Evolutionary conservation across 2,329 filamentous ascomycete species (phyloP), one percentile per base, ranked within the genome.

Genomic region (Claviceps cyperi): DNA sequence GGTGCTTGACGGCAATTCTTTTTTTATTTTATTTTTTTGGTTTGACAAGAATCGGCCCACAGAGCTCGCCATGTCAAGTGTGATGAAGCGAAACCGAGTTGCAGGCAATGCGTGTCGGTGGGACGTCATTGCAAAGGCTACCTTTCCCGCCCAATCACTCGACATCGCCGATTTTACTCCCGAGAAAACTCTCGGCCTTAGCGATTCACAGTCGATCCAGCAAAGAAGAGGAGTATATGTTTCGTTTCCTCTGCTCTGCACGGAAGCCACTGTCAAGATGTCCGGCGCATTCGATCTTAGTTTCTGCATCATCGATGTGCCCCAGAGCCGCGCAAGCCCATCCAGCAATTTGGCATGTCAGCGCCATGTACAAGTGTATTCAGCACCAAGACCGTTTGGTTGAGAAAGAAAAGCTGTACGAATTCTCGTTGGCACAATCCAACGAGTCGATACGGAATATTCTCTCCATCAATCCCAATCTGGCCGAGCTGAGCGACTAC

Each of bases 321-420:
- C 46, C 41, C 7, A 22, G 43, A 15, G 52, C 52, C 13, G 48
- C 52, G 24, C 49, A 44, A 40, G 39, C 40, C 5, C 46, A 51
- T 32, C 49, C 49, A 24, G 49, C 52, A 5, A 50, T 53, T 7
- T 51, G 50, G 52, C 52, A 53, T 17, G 50, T 43, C 15, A 47
- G 49, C 14, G 41, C 46, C 40, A 44, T 49, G 43, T 47, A 46
- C 19, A 50, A 49, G 36, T 37, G 64, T 43, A 59, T 62, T 53
- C 48, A 59, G 57, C 51, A 53, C 35, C 53, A 54, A 50, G 32
- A 45, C 13, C 13, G 24, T 54, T 36, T 43, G 55, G 49, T 56
- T 53, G 57, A 62, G 64, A 60, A 57, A 61, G 49, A 46, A 32
- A 22, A 49, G 24, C 48, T 50, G 2, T 50, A 52, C 38, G 43